Conservation (phyloP, 1,139 yeast genomes). For the Kazachstania sp. region DNA sequence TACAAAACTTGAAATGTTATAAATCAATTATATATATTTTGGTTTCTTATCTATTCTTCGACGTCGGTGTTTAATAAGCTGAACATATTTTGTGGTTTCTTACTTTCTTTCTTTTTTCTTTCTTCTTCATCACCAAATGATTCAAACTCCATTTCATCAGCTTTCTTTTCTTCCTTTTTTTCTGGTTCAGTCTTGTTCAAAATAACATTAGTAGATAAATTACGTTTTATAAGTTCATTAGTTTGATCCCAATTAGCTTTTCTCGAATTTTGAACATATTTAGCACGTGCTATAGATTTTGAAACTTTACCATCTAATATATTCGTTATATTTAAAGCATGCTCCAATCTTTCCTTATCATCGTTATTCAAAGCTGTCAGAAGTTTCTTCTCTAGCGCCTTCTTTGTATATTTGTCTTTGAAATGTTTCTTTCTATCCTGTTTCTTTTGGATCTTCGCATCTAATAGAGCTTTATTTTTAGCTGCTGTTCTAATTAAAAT, state of each 20-base stretch:
- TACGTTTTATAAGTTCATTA: constrained; percentile 40
- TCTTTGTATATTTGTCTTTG: constrained; percentile 30
- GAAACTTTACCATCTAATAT: constrained; percentile 53
- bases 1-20: neutral
- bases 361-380: constrained; percentile 33
- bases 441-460: constrained; percentile 44
- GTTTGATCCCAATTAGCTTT: constrained; percentile 69
- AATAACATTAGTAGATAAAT: constrained; percentile 17
- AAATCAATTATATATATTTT: neutral
- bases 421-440: constrained; percentile 37
- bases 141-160: constrained; percentile 12
- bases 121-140: constrained; percentile 8
- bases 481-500: constrained; percentile 58
- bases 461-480: constrained; percentile 55
- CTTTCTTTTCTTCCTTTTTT: constrained; percentile 27
- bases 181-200: constrained; percentile 1
- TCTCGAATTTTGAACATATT: constrained; percentile 50
- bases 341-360: constrained; percentile 36
- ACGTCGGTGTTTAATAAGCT: constrained; percentile 7
- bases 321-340: constrained; percentile 47
- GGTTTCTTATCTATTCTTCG: constrained; percentile 3
- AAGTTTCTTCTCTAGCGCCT: constrained; percentile 28
- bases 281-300: constrained; percentile 56
- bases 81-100: constrained; percentile 6
- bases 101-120: constrained; percentile 8